A percentile compares a stretch with the other conserved stretches of the same genome.
phyloP scores from a whole-genome alignment of 2,329 filamentous ascomycete species.

The Diaporthe sp. region DNA sequence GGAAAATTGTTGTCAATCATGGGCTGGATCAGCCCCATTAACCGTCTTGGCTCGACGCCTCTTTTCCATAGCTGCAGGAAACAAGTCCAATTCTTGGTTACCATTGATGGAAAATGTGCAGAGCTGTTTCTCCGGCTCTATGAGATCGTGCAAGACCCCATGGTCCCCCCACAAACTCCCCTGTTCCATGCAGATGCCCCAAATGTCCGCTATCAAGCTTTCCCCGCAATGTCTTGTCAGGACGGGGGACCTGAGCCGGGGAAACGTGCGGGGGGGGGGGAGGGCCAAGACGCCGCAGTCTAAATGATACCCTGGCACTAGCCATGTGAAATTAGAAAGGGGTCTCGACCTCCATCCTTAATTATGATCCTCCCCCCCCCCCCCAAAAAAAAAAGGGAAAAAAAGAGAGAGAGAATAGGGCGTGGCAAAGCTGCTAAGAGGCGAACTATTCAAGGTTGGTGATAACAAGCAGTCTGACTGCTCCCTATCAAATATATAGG shows the following conservation, averaged over 20 bases:
- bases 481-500: not conserved
- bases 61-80: not conserved
- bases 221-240: conserved; percentile 16
- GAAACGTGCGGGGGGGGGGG: conserved; percentile 6
- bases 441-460: not conserved
- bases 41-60: conserved; percentile 15
- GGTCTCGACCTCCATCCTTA: not conserved
- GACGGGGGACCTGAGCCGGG: not conserved
- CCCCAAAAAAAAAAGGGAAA: no score
- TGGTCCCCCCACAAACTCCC: not conserved
- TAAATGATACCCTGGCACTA: not conserved
- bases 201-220: not conserved
- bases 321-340: not conserved
- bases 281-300: not conserved
- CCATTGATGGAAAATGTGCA: conserved; percentile 33
- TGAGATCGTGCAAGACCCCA: not conserved
- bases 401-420: no score
- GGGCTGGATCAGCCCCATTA: conserved; percentile 1
- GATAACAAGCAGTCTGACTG: not conserved
- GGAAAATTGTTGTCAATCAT: not conserved
- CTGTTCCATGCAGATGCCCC: not conserved
- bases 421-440: no score
- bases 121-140: not conserved
- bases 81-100: not conserved
- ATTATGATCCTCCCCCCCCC: not conserved